Percentiles rank a stretch among this genome's conserved stretches.
Conservation (phyloP, 805 yeast species). For the Saccharomyces paradoxus region DNA sequence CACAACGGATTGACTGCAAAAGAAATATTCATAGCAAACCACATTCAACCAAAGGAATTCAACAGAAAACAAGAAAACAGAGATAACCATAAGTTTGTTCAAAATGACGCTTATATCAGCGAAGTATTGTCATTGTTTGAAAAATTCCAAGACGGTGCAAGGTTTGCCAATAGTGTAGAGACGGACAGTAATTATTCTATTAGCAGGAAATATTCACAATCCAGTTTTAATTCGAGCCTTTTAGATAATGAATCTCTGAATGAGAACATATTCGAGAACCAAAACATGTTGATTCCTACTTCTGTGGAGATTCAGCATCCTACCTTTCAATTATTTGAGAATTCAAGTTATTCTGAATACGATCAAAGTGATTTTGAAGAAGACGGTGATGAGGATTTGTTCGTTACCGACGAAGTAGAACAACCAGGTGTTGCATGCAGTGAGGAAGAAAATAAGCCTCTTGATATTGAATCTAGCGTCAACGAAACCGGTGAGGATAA, state of each 20-base stretch:
- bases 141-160: slow-evolving; percentile 3
- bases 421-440: neutral
- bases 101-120: slow-evolving; percentile 26
- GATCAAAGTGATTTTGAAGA: slow-evolving; percentile 27
- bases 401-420: slow-evolving; percentile 11
- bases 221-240: slow-evolving; percentile 23
- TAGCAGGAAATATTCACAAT: slow-evolving; percentile 17
- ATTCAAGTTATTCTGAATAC: slow-evolving; percentile 12
- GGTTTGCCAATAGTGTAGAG: neutral
- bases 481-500: slow-evolving; percentile 6
- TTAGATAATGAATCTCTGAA: slow-evolving; percentile 19
- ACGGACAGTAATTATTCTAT: slow-evolving; percentile 6
- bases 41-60: slow-evolving; percentile 19
- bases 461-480: neutral
- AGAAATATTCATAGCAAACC: slow-evolving; percentile 27
- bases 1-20: slow-evolving; percentile 40
- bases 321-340: neutral
- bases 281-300: neutral
- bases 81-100: neutral
- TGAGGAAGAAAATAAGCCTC: neutral
- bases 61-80: neutral
- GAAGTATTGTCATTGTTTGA: slow-evolving; percentile 29
- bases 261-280: neutral
- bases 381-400: slow-evolving; percentile 13
- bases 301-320: neutral